Base-by-base conservation (phyloP, 2,329 filamentous ascomycete species). In the Arthrobotrys sphaeroides region DNA sequence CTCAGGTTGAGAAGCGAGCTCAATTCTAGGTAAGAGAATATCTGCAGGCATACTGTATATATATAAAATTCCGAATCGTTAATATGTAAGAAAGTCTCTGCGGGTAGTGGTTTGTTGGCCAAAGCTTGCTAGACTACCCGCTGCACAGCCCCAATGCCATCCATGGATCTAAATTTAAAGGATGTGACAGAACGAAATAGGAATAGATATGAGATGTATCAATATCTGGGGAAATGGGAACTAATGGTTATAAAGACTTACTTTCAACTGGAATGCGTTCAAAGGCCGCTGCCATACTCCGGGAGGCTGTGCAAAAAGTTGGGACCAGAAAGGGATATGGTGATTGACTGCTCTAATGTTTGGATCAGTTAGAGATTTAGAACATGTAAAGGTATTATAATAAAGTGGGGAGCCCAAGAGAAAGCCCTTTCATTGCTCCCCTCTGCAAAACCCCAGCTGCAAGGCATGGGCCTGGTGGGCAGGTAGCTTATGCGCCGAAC, bases 101-200 rank as follows among this genome's bases (percentile, higher is more conserved):
- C 43, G 62, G 36, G 26, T 74, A 57, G 51, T 33, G 60, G 53
- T 45, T 67, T 51, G 69, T 67, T 74, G 70, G 70, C 70, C 62
- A 74, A 74, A 74, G 70, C 62, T 68, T 68, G 62, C 64, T 74
- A 74, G 70, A 74, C 70, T 74, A 74, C 70, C 70, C 70, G 70
- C 57, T 74, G 70, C 70, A 74, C 70, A 74, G 70, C 70, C 70
- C 62, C 70, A 74, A 74, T 67, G 45, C 28, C 55, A 67, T 68
- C 62, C 70, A 68, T 68, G 70, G 69, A 55, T 74, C 70, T 59
- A 74, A 64, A 74, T 49, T 73, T 61, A 57, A 68, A 64, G 45
- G 49, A 61, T 68, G 70, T 55, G 70, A 68, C 70, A 49, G 43
- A 28, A 73, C 69, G 33, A 74, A 74, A 74, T 64, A 74, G 70